Evolutionary conservation across 1,284 basidiomycete genomes (phyloP).

Genomic region (Vanrija humicola): DNA sequence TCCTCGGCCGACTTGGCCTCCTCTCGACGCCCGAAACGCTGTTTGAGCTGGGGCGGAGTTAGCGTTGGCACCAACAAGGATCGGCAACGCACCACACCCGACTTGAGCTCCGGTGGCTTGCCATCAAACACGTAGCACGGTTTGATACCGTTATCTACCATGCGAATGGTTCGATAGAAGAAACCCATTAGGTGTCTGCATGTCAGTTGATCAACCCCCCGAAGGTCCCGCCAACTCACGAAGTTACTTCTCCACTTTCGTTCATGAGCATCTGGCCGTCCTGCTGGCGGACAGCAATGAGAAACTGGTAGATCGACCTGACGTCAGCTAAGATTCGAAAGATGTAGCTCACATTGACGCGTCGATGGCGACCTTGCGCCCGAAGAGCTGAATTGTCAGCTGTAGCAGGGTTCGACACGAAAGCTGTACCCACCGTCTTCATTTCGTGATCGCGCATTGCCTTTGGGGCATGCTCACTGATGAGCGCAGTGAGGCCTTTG

Average conservation of each 20-base stretch:
- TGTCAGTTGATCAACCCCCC: not conserved
- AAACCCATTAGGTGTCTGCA: conserved; percentile 91
- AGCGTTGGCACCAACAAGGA: not conserved
- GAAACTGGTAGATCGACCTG: conserved; percentile 68
- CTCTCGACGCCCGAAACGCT: conserved; percentile 84
- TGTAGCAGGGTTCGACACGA: not conserved
- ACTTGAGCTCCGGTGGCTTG: conserved; percentile 94
- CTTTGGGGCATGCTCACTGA: conserved; percentile 82
- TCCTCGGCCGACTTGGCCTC: conserved; percentile 92
- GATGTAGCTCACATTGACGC: conserved; percentile 73
- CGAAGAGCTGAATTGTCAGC: conserved; percentile 61
- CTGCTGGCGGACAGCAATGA: conserved; percentile 93
- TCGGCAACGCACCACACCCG: conserved; percentile 72
- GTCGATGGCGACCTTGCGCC: conserved; percentile 97
- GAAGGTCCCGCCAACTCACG: conserved; percentile 44
- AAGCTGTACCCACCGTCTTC: conserved; percentile 60
- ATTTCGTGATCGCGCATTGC: conserved; percentile 90
- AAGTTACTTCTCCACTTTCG: conserved; percentile 93
- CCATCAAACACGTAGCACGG: conserved; percentile 98
- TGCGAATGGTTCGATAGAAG: conserved; percentile 94
- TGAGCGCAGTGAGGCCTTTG: conserved; percentile 75
- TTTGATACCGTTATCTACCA: conserved; percentile 99
- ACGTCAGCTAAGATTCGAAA: conserved; percentile 22
- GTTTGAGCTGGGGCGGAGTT: conserved; percentile 16
- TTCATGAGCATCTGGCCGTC: conserved; percentile 97